A percentile compares a stretch with the other conserved stretches of the same genome.
These are phyloP conservation scores for Anethum foeniculum DNA, from an alignment of 140 eudicot genomes.

Conservation along the genomic window DNA sequence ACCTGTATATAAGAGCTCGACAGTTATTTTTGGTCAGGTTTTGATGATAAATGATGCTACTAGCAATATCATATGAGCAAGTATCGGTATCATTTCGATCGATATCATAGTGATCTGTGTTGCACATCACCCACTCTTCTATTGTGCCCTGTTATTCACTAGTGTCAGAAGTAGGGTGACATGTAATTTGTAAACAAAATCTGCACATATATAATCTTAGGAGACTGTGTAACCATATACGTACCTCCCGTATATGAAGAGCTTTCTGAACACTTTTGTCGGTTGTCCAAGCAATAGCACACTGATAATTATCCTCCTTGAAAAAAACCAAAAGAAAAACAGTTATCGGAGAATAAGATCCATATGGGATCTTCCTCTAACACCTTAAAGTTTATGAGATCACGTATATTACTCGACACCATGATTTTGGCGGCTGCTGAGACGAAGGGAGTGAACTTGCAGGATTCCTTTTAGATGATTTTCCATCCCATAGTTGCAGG, in stretches of 20 bases:
- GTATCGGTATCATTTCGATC: background rate
- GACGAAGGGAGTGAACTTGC: background rate
- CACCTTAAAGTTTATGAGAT: no score
- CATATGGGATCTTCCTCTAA: no score
- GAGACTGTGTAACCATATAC: background rate
- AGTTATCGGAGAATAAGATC: background rate
- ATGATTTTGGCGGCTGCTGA: background rate
- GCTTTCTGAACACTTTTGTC: slow-evolving; percentile 37
- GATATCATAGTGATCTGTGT: slow-evolving; percentile 4
- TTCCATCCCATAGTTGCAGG: background rate
- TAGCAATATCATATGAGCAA: background rate
- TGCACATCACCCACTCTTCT: background rate
- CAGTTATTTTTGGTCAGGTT: background rate
- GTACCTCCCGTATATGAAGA: slow-evolving; percentile 24
- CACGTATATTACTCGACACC: slow-evolving; percentile 19
- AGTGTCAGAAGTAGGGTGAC: no score
- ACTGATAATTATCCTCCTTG: slow-evolving; percentile 16
- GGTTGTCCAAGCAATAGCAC: slow-evolving; percentile 27
- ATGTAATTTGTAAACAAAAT: no score
- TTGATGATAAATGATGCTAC: background rate
- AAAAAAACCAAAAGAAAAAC: background rate
- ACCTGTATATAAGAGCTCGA: slow-evolving; percentile 8
- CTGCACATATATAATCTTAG: no score
- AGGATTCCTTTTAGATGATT: background rate
- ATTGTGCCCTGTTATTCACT: background rate